Percentiles rank a stretch among this genome's conserved stretches.
phyloP scores from a whole-genome alignment of 164 flowering plant species.

The Magnolia kwangsiensis region DNA sequence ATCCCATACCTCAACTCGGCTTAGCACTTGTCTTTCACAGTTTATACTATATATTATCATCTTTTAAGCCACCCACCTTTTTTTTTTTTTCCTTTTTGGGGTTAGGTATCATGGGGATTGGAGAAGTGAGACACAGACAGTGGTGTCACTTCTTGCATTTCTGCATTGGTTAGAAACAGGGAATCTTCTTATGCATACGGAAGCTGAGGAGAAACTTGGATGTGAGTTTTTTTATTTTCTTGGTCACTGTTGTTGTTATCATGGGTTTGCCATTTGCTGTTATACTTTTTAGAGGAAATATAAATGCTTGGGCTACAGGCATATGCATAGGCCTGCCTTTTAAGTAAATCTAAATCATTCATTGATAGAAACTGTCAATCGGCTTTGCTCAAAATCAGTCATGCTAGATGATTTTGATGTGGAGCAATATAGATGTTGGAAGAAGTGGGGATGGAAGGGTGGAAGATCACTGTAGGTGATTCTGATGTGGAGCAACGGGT shows the following conservation, averaged over 20 bases:
- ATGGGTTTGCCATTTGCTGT: background rate
- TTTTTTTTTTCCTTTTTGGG: slow-evolving; percentile 3
- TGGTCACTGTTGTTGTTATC: background rate
- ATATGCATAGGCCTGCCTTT: no score
- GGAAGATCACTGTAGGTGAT: no score
- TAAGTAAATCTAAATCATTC: no score
- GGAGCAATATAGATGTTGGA: no score
- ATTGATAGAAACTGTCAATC: no score
- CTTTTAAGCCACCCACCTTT: background rate
- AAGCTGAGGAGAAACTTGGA: slow-evolving; percentile 80
- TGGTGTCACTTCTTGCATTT: slow-evolving; percentile 78
- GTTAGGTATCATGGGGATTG: slow-evolving; percentile 93
- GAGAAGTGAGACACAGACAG: slow-evolving; percentile 87
- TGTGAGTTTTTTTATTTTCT: slow-evolving; percentile 41
- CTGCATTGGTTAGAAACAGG: slow-evolving; percentile 93
- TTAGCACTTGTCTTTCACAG: background rate
- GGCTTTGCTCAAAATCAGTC: no score
- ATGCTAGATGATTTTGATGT: no score
- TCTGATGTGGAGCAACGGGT: no score
- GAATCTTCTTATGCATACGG: slow-evolving; percentile 68
- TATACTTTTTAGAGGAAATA: no score
- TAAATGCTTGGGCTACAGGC: no score
- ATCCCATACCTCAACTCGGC: background rate
- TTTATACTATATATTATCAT: no score
- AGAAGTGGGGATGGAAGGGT: no score